phyloP scores from a whole-genome alignment of 768 basidiomycete species.

The Kondoa malvinella region DNA sequence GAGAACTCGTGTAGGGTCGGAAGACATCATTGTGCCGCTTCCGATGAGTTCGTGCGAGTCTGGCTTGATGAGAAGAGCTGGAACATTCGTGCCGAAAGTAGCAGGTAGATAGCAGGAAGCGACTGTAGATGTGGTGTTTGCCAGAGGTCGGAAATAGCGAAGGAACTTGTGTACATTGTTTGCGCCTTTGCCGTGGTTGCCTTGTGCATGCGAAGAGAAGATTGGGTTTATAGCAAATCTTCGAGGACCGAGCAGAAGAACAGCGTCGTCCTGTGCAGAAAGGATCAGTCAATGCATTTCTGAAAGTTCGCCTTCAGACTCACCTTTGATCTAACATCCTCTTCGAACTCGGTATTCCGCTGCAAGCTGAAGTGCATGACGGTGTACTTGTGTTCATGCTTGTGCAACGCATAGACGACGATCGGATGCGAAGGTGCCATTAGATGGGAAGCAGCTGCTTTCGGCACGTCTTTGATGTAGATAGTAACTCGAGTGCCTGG shows the following conservation, averaged over 20 bases:
- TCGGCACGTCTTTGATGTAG: constrained; percentile 56
- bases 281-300: not conserved
- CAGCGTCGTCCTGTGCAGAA: constrained; percentile 53
- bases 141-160: constrained; percentile 60
- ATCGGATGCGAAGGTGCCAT: constrained; percentile 38
- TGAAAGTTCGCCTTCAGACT: constrained; percentile 6
- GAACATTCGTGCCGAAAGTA: constrained; percentile 49
- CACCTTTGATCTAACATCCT: constrained; percentile 79
- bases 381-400: constrained; percentile 91
- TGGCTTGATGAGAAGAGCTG: constrained; percentile 24
- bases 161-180: constrained; percentile 98
- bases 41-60: constrained; percentile 49
- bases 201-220: constrained; percentile 71
- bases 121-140: constrained; percentile 47
- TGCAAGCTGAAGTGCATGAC: constrained; percentile 83
- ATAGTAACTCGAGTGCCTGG: constrained; percentile 66
- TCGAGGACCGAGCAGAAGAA: constrained; percentile 76
- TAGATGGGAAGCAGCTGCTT: constrained; percentile 37
- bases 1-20: constrained; percentile 78
- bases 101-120: constrained; percentile 81
- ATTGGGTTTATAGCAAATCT: constrained; percentile 68
- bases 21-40: constrained; percentile 66
- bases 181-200: constrained; percentile 70
- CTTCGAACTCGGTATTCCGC: constrained; percentile 83
- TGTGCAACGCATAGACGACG: constrained; percentile 60